Conservation (phyloP, 2,329 filamentous ascomycete genomes). For the Cordyceps farinosa region DNA sequence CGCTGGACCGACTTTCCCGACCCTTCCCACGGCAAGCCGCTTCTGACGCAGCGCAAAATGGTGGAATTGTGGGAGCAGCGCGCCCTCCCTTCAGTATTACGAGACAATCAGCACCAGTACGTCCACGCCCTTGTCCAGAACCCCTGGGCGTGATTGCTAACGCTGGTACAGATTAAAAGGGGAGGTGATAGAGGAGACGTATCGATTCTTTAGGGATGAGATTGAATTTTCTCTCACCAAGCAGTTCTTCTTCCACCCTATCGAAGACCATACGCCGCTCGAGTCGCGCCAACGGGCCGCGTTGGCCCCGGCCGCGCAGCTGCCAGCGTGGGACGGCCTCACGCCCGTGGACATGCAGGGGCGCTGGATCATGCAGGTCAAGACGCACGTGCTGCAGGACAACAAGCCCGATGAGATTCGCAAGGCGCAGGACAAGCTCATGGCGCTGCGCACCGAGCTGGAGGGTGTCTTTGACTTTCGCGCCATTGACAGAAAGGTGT, state of each 20-base stretch:
- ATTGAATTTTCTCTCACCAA: conserved; percentile 52
- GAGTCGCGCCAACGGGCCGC: conserved; percentile 22
- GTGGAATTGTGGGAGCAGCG: conserved; percentile 53
- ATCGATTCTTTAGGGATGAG: conserved; percentile 51
- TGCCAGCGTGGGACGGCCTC: conserved; percentile 48
- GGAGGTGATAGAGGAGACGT: conserved; percentile 52
- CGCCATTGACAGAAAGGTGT: conserved; percentile 48
- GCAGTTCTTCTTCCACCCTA: conserved; percentile 40
- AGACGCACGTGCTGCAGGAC: conserved; percentile 51
- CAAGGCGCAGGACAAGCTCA: conserved; percentile 51
- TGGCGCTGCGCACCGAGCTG: conserved; percentile 44
- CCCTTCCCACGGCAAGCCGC: conserved; percentile 44
- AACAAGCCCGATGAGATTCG: conserved; percentile 56
- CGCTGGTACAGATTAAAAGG: conserved; percentile 43
- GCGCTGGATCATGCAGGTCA: conserved; percentile 55
- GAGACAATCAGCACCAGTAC: conserved; percentile 52
- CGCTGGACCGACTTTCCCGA: conserved; percentile 61
- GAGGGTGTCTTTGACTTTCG: conserved; percentile 52
- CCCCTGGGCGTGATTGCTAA: not conserved
- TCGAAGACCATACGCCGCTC: conserved; percentile 33
- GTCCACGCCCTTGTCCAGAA: conserved; percentile 15
- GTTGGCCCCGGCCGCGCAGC: conserved; percentile 23
- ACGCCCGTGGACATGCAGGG: conserved; percentile 46
- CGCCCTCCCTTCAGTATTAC: conserved; percentile 45
- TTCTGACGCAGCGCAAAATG: conserved; percentile 51